These are phyloP conservation scores for Termitomyces eurrhizus DNA, from an alignment of 768 basidiomycete genomes.

Conservation along the genomic window DNA sequence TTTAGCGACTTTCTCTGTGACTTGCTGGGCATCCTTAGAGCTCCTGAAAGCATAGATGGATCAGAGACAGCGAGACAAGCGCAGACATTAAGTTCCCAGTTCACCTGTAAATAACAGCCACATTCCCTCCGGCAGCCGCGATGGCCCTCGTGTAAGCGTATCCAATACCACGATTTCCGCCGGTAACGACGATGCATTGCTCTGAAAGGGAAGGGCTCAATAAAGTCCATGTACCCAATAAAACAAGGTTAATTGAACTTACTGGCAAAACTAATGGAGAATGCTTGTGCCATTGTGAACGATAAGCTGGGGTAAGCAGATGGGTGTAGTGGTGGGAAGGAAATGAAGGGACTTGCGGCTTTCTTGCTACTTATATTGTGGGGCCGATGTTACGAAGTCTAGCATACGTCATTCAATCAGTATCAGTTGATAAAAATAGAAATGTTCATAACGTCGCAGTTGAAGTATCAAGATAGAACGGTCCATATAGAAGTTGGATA, in stretches of 20 bases:
- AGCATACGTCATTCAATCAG: neutral
- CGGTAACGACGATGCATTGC: constrained; percentile 55
- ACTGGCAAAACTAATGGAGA: constrained; percentile 27
- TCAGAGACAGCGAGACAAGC: neutral
- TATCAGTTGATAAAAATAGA: neutral
- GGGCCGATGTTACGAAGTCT: neutral
- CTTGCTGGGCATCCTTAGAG: constrained; percentile 43
- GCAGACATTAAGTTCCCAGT: neutral
- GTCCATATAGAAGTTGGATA: neutral
- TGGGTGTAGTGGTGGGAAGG: neutral
- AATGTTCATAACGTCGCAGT: neutral
- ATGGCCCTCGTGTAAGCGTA: constrained; percentile 48
- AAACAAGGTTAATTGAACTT: constrained; percentile 1
- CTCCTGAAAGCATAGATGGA: constrained; percentile 26
- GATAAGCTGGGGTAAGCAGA: neutral
- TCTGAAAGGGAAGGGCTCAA: constrained; percentile 18
- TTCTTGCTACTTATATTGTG: neutral
- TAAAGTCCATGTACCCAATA: neutral
- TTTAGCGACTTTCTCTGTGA: constrained; percentile 42
- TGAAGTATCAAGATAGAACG: too few relatives aligned
- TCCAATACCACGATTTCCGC: constrained; percentile 62
- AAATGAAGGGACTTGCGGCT: too few relatives aligned
- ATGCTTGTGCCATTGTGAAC: constrained; percentile 12
- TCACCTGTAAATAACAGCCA: constrained; percentile 60
- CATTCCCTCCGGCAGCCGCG: constrained; percentile 50